These are phyloP conservation scores for Inga leiocalycina DNA, from an alignment of 306 rosid species.

Conservation along the genomic window DNA sequence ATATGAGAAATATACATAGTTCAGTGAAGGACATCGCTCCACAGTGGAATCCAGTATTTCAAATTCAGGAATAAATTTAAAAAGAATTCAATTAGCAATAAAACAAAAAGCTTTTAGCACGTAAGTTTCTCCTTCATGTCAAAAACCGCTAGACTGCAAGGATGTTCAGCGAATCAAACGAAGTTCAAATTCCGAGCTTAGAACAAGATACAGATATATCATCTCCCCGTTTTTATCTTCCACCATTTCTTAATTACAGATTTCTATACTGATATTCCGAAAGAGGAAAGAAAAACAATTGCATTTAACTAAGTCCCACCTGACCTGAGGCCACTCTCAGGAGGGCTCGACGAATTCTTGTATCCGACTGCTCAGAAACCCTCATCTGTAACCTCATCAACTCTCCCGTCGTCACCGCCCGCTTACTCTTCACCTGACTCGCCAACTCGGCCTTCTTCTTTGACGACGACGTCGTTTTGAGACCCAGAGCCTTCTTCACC, in stretches of 20 bases:
- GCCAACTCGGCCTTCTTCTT: conserved; percentile 29
- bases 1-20: background rate
- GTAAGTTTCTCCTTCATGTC: background rate
- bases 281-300: background rate
- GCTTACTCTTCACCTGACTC: conserved; percentile 49
- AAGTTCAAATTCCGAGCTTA: background rate
- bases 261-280: background rate
- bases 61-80: background rate
- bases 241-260: background rate
- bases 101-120: background rate
- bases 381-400: conserved; percentile 83
- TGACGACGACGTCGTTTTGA: conserved; percentile 67
- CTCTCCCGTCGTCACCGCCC: conserved; percentile 76
- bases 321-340: conserved; percentile 88
- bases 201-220: conserved; percentile 16
- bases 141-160: background rate
- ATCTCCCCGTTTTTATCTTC: background rate
- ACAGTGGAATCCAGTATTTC: background rate
- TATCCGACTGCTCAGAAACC: conserved; percentile 81
- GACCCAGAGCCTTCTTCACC: conserved; percentile 85
- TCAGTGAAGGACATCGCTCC: background rate
- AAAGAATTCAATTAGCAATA: background rate
- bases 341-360: conserved; percentile 70
- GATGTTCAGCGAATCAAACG: background rate
- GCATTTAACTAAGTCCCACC: conserved; percentile 43